Base-by-base conservation (phyloP, 495 filamentous ascomycete species). In the Tuber borchii region DNA sequence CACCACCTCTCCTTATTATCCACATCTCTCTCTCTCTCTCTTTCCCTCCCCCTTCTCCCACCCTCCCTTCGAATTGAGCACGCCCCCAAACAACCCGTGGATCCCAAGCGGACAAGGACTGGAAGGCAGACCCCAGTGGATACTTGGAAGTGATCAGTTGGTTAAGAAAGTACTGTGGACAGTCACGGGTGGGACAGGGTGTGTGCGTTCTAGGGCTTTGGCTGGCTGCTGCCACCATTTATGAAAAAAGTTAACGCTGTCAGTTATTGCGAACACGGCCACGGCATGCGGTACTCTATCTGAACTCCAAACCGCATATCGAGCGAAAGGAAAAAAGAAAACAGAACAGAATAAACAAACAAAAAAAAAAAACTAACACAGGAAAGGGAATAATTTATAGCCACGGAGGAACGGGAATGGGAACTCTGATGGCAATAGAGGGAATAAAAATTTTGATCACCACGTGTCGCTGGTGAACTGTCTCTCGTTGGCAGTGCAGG, bases 121-220 rank as follows among this genome's bases (percentile, higher is more conserved):
- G 51, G 2, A n/a, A 10, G 51, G 51, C n/a, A 61, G n/a, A 31
- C 51, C 10, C 51, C 10, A n/a, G 51, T 61, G 51, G 51, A 61
- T 31, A 61, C 9, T 61, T 5, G 51, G 12, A 31, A 61, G 51
- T 61, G 51, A 61, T 61, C n/a, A 31, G 51, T 61, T 61, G 51
- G 51, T 61, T 61, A 61, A 61, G 51, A 26, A 31, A n/a, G 26
- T 26, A 61, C 10, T 1, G 51, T 61, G 51, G 51, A 61, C 51
- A 61, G 51, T 61, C 51, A 61, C 51, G 22, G n/a, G 51, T 61
- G 51, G 51, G n/a, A 61, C 51, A 61, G 51, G 51, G 51, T 61
- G 51, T 61, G 51, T 61, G 51, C n/a, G 51, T 61, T 61, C 51
- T 61, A 61, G 51, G 51, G 51, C n/a, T 61, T 61, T 61, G 12